Conservation (phyloP, 257 asterid genomes). For the Penstemon davidsonii region DNA sequence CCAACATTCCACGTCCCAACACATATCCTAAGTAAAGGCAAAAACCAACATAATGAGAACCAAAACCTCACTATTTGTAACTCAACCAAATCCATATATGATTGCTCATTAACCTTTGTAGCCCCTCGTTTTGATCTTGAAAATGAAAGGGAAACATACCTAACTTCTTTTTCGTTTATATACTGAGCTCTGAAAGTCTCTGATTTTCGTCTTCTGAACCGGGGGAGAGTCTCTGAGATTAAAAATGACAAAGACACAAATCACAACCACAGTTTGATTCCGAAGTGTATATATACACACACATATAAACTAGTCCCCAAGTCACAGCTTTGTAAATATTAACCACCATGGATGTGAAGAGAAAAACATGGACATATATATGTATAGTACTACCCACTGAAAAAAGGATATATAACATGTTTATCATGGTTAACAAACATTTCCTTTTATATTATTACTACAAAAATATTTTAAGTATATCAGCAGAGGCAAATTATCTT, state of each 20-base stretch:
- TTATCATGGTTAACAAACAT: too few relatives aligned
- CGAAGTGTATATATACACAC: neutral
- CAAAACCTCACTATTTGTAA: constrained; percentile 10
- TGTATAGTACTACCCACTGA: too few relatives aligned
- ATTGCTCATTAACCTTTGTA: neutral
- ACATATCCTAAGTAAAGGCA: constrained; percentile 38
- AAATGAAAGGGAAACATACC: constrained; percentile 39
- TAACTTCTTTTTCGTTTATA: constrained; percentile 74
- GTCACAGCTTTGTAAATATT: too few relatives aligned
- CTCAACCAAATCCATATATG: constrained; percentile 16
- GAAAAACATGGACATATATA: neutral
- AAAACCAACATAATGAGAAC: constrained; percentile 20
- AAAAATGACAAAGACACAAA: constrained; percentile 21
- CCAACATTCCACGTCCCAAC: constrained; percentile 87
- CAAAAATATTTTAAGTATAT: too few relatives aligned
- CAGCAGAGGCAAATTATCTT: neutral
- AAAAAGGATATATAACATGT: too few relatives aligned
- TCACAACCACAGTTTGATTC: constrained; percentile 17
- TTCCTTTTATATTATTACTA: too few relatives aligned
- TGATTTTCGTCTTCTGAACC: constrained; percentile 79
- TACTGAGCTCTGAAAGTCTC: constrained; percentile 93
- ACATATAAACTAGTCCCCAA: too few relatives aligned
- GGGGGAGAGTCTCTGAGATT: constrained; percentile 59
- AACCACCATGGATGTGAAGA: neutral
- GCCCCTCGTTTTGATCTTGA: constrained; percentile 16